Evolutionary conservation across 164 flowering plant species (phyloP).

Genomic region (Macadamia integrifolia): DNA sequence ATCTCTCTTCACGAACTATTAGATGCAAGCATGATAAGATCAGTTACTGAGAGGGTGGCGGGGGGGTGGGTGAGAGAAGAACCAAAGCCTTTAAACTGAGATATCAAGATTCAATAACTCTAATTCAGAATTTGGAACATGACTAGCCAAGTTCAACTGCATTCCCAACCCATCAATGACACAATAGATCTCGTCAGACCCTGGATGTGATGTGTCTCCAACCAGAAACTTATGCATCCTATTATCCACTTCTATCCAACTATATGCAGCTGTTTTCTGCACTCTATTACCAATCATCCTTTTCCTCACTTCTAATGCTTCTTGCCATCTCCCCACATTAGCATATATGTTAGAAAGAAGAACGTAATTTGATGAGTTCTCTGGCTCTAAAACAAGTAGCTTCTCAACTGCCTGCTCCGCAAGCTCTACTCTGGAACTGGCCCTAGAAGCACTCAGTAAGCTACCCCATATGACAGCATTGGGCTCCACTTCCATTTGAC

Average conservation of each 20-base stretch:
- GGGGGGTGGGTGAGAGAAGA: no score
- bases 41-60: not conserved
- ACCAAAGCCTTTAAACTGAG: no score
- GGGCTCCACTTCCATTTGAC: constrained; percentile 38
- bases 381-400: constrained; percentile 36
- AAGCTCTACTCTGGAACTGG: constrained; percentile 27
- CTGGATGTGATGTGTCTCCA: constrained; percentile 33
- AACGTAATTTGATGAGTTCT: constrained; percentile 47
- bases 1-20: no score
- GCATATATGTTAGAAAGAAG: constrained; percentile 39
- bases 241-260: constrained; percentile 45
- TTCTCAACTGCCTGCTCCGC: constrained; percentile 33
- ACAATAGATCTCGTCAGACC: constrained; percentile 24
- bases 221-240: constrained; percentile 37
- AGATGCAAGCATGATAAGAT: not conserved
- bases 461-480: constrained; percentile 49
- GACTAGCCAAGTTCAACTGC: constrained; percentile 19
- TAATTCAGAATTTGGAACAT: constrained; percentile 8
- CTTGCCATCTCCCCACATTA: constrained; percentile 41
- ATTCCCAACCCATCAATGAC: constrained; percentile 27
- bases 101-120: constrained; percentile 8
- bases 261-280: constrained; percentile 40
- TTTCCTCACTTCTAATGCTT: constrained; percentile 27
- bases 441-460: constrained; percentile 40
- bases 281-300: constrained; percentile 31